Base-by-base conservation (phyloP, 768 basidiomycete species). In the Boletus reticulatus region DNA sequence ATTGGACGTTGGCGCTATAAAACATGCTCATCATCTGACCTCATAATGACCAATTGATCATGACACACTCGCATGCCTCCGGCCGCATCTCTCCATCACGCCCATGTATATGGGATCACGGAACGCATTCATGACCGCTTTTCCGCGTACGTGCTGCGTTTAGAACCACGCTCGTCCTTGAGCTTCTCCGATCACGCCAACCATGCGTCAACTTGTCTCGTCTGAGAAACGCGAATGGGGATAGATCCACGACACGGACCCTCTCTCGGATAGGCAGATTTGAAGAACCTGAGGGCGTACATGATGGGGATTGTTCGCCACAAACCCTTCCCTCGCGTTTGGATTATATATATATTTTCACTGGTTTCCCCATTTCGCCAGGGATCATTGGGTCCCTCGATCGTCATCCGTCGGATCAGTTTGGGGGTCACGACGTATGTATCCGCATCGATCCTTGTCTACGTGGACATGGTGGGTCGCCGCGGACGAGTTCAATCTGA, bases 111-210 rank as follows among this genome's bases (percentile, higher is more conserved):
- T 56, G 53, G 50, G 42, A 56, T 59, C 60, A 51, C 62, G 65
- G 65, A 67, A 67, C 34, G 41, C 47, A 34, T 59, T 58, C 64
- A 58, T 64, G 34, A 48, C 67, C 67, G 67, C 53, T 61, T 56
- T 62, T 52, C 64, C 61, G 63, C 50, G 22, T 58, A 22, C 22
- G 22, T 52, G 49, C 36, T 56, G 43, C 37, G 43, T 50, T 45
- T 45, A 32, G 55, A 43, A 57, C 48, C 41, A 17, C 41, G 50
- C 16, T 37, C 49, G 5, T n/a, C 43, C 48, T 22, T 42, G 45
- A 11, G 34, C 42, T 54, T 50, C 50, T 57, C 51, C 56, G 59
- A 65, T 67, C 66, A 57, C 22, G 43, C 55, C 50, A 52, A 24
- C 54, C 63, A 53, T 58, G 55, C 31, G 53, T 62, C 52, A 19